Percentiles rank a stretch among this genome's conserved stretches.
Evolutionary conservation across 2,329 filamentous ascomycete species (phyloP).

Genomic region (Aureobasidium uvarum): DNA sequence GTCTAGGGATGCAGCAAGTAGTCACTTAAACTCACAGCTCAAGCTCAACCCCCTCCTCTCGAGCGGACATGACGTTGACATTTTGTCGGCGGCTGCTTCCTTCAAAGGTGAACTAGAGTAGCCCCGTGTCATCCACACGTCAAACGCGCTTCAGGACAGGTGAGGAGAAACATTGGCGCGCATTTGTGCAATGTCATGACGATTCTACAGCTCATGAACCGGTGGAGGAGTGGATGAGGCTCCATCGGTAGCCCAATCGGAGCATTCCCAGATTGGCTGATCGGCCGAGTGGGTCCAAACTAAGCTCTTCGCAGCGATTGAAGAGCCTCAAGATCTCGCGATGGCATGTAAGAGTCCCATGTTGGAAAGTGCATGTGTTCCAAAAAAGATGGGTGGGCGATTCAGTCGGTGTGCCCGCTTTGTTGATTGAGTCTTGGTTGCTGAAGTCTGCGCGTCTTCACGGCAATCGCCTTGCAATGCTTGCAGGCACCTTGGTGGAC

Average conservation of each 20-base stretch:
- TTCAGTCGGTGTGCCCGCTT: neutral
- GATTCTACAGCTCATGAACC: slow-evolving; percentile 19
- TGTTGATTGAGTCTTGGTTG: neutral
- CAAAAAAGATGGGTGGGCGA: neutral
- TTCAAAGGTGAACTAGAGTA: neutral
- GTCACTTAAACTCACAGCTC: slow-evolving; percentile 14
- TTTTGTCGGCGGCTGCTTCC: slow-evolving; percentile 7
- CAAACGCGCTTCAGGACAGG: neutral
- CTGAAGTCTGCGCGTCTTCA: neutral
- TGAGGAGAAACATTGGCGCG: slow-evolving; percentile 14
- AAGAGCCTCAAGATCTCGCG: slow-evolving; percentile 20
- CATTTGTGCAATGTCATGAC: slow-evolving; percentile 8
- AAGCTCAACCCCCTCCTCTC: slow-evolving; percentile 5
- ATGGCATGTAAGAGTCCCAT: neutral
- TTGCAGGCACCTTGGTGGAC: slow-evolving; percentile 13
- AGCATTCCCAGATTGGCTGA: neutral
- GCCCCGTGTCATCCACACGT: slow-evolving; percentile 6
- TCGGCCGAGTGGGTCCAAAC: neutral
- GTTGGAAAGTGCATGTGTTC: neutral
- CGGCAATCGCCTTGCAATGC: neutral
- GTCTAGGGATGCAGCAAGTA: neutral
- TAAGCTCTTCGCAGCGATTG: neutral
- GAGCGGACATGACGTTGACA: slow-evolving; percentile 10
- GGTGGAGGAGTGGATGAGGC: slow-evolving; percentile 9
- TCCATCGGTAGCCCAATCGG: slow-evolving; percentile 8